These are phyloP conservation scores for Aspergillus fischeri DNA, from an alignment of 2,329 filamentous ascomycete genomes.

Conservation along the genomic window DNA sequence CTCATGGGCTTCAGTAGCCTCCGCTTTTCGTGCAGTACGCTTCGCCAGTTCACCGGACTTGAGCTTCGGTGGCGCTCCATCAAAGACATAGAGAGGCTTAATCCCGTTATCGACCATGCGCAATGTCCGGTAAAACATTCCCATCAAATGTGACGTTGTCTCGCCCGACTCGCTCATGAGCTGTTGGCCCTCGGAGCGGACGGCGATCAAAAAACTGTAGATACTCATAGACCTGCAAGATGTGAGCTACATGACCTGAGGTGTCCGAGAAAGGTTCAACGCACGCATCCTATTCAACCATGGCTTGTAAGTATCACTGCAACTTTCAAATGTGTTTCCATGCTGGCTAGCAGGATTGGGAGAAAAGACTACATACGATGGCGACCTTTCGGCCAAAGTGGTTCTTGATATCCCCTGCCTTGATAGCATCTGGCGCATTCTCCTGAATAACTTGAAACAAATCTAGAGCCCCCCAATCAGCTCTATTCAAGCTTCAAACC, in stretches of 20 bases:
- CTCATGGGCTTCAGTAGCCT: slow-evolving; percentile 83
- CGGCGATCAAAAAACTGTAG: slow-evolving; percentile 97
- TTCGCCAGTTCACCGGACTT: slow-evolving; percentile 97
- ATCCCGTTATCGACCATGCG: slow-evolving; percentile 99
- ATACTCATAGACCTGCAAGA: slow-evolving; percentile 83
- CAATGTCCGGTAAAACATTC: slow-evolving; percentile 97
- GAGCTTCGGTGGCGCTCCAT: slow-evolving; percentile 92
- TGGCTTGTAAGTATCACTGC: slow-evolving; percentile 6
- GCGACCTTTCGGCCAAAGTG: slow-evolving; percentile 98
- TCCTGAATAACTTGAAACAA: slow-evolving; percentile 81
- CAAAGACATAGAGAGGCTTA: slow-evolving; percentile 97
- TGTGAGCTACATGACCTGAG: slow-evolving; percentile 14
- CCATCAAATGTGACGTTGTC: slow-evolving; percentile 97
- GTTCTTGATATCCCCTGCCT: slow-evolving; percentile 96
- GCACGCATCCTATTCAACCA: slow-evolving; percentile 53
- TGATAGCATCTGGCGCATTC: slow-evolving; percentile 91
- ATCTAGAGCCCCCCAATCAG: slow-evolving; percentile 41
- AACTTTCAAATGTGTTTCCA: not conserved
- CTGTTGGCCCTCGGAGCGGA: slow-evolving; percentile 93
- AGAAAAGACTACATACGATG: slow-evolving; percentile 62
- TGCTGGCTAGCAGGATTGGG: not conserved
- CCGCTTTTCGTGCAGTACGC: slow-evolving; percentile 89
- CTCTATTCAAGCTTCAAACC: not conserved
- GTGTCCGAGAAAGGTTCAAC: slow-evolving; percentile 7
- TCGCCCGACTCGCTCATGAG: slow-evolving; percentile 92